Evolutionary conservation across 768 basidiomycete genomes (phyloP).

Genomic region (Mrakia frigida): DNA sequence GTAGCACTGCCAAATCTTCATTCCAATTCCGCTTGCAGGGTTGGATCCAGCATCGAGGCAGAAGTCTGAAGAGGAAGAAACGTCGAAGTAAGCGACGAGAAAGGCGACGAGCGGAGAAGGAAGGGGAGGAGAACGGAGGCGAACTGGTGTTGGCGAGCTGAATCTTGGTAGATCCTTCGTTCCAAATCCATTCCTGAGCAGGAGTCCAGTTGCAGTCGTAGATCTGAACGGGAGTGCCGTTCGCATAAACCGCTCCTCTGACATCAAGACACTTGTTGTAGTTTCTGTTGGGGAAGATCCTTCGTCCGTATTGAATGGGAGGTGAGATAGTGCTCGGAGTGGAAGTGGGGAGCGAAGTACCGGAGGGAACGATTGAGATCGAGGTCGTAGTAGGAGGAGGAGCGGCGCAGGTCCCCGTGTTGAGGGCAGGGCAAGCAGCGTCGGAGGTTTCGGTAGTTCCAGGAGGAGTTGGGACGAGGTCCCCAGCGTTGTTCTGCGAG

Average conservation of each 20-base stretch:
- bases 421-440: neutral
- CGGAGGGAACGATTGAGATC: neutral
- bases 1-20: slow-evolving; percentile 34
- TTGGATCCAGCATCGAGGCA: slow-evolving; percentile 15
- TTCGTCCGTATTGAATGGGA: neutral
- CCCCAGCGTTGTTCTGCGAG: neutral
- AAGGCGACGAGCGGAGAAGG: neutral
- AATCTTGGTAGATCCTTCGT: slow-evolving; percentile 6
- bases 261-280: neutral
- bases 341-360: neutral
- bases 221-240: slow-evolving; percentile 10
- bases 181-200: neutral
- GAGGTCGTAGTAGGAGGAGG: neutral
- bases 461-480: neutral
- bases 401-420: neutral
- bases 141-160: neutral
- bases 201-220: slow-evolving; percentile 16
- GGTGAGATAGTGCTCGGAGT: neutral
- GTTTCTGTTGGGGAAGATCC: slow-evolving; percentile 3
- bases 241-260: neutral
- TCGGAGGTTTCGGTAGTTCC: neutral
- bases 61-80: neutral
- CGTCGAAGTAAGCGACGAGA: neutral
- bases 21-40: neutral
- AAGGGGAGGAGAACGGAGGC: neutral